Conservation (phyloP, 179 eudicot genomes). For the Silene coronaria region DNA sequence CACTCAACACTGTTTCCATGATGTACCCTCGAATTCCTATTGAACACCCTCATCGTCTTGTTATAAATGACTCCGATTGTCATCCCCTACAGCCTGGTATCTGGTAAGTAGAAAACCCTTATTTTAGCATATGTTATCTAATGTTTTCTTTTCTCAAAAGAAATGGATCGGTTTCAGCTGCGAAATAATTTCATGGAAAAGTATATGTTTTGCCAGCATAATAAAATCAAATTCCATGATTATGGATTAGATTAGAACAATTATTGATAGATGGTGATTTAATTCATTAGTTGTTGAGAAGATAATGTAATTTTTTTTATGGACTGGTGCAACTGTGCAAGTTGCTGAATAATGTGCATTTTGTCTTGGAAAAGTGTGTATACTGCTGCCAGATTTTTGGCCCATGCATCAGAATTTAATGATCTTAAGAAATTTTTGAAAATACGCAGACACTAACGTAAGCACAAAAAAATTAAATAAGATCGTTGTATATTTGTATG, state of each 20-base stretch:
- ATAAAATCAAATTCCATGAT: constrained; percentile 13
- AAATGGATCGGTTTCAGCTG: neutral
- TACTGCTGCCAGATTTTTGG: neutral
- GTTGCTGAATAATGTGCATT: constrained; percentile 10
- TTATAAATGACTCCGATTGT: constrained; percentile 71
- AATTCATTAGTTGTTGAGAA: constrained; percentile 11
- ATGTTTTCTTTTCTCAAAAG: neutral
- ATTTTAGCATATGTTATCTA: neutral
- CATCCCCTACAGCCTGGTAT: constrained; percentile 79
- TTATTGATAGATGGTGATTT: constrained; percentile 10
- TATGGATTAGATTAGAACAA: constrained; percentile 9
- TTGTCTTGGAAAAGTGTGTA: constrained; percentile 11
- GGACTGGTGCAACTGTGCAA: constrained; percentile 1
- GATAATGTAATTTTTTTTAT: constrained; percentile 23
- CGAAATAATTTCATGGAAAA: neutral
- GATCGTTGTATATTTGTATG: neutral
- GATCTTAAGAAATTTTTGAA: neutral
- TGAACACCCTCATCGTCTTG: constrained; percentile 63
- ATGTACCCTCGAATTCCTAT: constrained; percentile 79
- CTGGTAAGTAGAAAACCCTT: constrained; percentile 42
- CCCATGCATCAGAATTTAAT: constrained; percentile 7
- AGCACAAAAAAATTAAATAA: no score
- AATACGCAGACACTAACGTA: neutral
- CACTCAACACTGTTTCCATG: constrained; percentile 86
- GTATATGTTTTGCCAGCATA: constrained; percentile 13